Percentiles rank a stretch among this genome's conserved stretches.
These are phyloP conservation scores for Fusarium poae DNA, from an alignment of 2,329 filamentous ascomycete genomes.

Conservation along the genomic window DNA sequence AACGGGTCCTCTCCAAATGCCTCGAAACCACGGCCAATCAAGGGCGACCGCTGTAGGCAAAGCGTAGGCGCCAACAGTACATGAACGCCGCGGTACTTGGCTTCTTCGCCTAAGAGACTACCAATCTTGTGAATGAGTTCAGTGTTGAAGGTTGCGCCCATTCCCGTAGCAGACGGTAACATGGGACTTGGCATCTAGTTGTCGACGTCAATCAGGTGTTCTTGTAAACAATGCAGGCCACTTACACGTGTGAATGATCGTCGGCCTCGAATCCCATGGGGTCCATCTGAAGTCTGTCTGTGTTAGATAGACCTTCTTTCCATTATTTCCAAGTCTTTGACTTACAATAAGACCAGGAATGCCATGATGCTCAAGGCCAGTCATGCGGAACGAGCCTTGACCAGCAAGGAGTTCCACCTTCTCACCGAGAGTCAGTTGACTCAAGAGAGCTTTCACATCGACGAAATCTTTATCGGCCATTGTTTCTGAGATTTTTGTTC, in stretches of 20 bases:
- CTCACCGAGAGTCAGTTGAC: slow-evolving; percentile 38
- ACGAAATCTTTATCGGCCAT: slow-evolving; percentile 19
- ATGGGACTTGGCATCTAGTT: slow-evolving; percentile 57
- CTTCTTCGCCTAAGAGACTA: slow-evolving; percentile 67
- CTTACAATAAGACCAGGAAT: slow-evolving; percentile 41
- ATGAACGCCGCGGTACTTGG: slow-evolving; percentile 72
- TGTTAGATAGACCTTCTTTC: not conserved
- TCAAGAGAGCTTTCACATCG: slow-evolving; percentile 32
- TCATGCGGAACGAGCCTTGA: slow-evolving; percentile 42
- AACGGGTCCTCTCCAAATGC: slow-evolving; percentile 58
- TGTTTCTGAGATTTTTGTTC: not conserved
- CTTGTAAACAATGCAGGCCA: not conserved
- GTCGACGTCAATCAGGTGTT: not conserved
- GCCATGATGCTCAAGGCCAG: slow-evolving; percentile 19
- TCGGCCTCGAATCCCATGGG: slow-evolving; percentile 43
- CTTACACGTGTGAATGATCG: slow-evolving; percentile 41
- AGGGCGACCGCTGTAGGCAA: slow-evolving; percentile 58
- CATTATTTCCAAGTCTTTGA: fast-evolving
- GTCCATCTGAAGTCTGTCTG: slow-evolving; percentile 38
- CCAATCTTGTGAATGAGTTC: slow-evolving; percentile 70
- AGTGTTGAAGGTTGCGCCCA: slow-evolving; percentile 73
- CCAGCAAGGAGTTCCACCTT: slow-evolving; percentile 42
- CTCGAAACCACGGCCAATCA: slow-evolving; percentile 60
- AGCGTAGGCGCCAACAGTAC: slow-evolving; percentile 62
- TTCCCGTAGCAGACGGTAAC: slow-evolving; percentile 48